phyloP scores from a whole-genome alignment of 108 stramenopile species.

The Craspedostauros australis region DNA sequence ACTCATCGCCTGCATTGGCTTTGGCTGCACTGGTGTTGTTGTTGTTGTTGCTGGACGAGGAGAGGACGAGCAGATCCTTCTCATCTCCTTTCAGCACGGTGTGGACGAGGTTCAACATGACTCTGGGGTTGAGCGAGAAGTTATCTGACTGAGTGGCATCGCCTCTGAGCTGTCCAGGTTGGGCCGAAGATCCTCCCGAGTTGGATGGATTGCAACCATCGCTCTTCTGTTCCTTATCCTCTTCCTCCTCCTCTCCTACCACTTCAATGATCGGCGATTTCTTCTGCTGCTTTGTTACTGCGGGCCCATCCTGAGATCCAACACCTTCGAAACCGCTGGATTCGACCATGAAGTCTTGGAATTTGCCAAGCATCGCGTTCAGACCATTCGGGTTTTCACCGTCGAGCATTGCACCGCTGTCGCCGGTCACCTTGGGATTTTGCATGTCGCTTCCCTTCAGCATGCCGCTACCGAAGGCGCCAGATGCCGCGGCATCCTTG shows the following conservation, averaged over 20 bases:
- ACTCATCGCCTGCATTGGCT: constrained; percentile 12
- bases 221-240: too few relatives aligned
- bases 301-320: not conserved
- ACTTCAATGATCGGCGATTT: too few relatives aligned
- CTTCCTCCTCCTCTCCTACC: too few relatives aligned
- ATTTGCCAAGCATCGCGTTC: constrained; percentile 33
- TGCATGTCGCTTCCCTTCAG: too few relatives aligned
- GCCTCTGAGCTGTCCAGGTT: too few relatives aligned
- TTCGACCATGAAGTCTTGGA: constrained; percentile 50
- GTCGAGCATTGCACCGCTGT: constrained; percentile 11
- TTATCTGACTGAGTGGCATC: constrained; percentile 1
- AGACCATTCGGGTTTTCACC: constrained; percentile 10
- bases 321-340: constrained; percentile 56
- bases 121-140: constrained; percentile 43
- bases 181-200: too few relatives aligned
- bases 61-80: constrained; percentile 6
- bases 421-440: constrained; percentile 2
- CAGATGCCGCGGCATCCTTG: too few relatives aligned
- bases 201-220: too few relatives aligned
- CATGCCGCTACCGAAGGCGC: too few relatives aligned
- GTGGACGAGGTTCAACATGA: constrained; percentile 56
- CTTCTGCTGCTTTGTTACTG: not conserved
- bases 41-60: too few relatives aligned
- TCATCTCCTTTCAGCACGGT: constrained; percentile 30
- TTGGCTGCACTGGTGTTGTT: not conserved